Evolutionary conservation across 331 rosid species (phyloP).

Genomic region (Arachis monticola): DNA sequence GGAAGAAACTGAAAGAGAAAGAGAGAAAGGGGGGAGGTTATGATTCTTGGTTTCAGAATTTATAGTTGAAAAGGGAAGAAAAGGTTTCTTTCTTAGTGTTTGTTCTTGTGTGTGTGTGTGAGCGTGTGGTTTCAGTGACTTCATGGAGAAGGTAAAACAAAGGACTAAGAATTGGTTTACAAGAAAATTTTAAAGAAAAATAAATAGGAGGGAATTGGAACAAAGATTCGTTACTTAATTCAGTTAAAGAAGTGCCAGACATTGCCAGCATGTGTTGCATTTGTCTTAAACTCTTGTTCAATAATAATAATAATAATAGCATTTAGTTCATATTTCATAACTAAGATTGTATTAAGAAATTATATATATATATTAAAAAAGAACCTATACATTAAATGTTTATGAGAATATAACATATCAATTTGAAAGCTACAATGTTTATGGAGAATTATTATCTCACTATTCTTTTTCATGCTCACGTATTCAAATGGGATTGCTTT

Average conservation of each 20-base stretch:
- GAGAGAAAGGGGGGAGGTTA: constrained; percentile 33
- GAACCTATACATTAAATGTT: too few relatives aligned
- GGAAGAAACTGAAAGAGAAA: neutral
- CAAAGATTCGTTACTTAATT: constrained; percentile 80
- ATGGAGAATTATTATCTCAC: neutral
- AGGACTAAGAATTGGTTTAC: constrained; percentile 10
- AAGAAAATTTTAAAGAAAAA: neutral
- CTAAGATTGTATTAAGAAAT: too few relatives aligned
- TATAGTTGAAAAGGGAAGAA: neutral
- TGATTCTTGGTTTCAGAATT: constrained; percentile 40
- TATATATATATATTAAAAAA: too few relatives aligned
- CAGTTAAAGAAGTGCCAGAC: constrained; percentile 59
- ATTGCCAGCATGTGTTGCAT: constrained; percentile 42
- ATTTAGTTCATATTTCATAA: constrained; percentile 14
- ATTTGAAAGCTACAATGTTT: constrained; percentile 4
- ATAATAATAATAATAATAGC: constrained; percentile 5
- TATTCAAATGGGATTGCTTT: constrained; percentile 26
- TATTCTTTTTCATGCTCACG: neutral
- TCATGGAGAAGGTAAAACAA: constrained; percentile 48
- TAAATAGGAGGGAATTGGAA: constrained; percentile 33
- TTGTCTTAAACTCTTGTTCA: constrained; percentile 34
- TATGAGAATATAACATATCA: neutral
- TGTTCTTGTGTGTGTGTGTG: constrained; percentile 11
- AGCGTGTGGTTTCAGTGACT: constrained; percentile 42
- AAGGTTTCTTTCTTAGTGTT: constrained; percentile 27